A percentile compares a stretch with the other conserved stretches of the same genome.
Evolutionary conservation across 805 yeast species (phyloP).

Genomic region (Kodamaea kakaduensis): DNA sequence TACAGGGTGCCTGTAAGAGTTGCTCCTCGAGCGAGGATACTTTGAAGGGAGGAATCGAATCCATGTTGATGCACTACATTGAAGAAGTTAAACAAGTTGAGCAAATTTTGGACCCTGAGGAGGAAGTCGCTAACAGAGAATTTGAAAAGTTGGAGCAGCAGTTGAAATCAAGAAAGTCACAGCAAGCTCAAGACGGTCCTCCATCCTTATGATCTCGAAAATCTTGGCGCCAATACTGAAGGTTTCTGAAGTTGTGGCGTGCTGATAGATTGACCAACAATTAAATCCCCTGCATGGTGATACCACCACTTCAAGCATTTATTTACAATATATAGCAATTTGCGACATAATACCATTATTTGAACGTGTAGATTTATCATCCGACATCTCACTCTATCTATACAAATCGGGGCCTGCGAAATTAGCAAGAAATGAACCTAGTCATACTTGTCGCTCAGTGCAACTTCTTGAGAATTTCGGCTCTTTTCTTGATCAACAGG

Average conservation of each 20-base stretch:
- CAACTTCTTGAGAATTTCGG: constrained; percentile 7
- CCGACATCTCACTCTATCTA: no score
- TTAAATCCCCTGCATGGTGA: background rate
- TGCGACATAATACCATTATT: no score
- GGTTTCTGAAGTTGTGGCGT: constrained; percentile 3
- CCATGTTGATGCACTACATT: constrained; percentile 95
- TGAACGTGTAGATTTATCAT: no score
- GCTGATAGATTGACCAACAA: no score
- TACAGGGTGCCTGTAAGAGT: constrained; percentile 94
- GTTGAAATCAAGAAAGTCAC: constrained; percentile 20
- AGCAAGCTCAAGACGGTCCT: constrained; percentile 16
- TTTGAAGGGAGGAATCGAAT: constrained; percentile 89
- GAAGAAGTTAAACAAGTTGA: constrained; percentile 90
- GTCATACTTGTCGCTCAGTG: no score
- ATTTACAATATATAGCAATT: no score
- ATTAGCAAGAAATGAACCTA: no score
- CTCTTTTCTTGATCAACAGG: constrained; percentile 2
- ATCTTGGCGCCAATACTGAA: background rate
- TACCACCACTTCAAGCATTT: constrained; percentile 3
- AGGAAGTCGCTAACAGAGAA: constrained; percentile 75
- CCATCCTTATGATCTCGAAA: constrained; percentile 17
- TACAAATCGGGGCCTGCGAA: no score
- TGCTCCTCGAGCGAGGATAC: constrained; percentile 92
- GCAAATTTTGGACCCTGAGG: constrained; percentile 74
- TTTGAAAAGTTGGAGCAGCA: constrained; percentile 76